Evolutionary conservation across 345 rosid species (phyloP), one percentile per base, ranked within the genome.

Genomic region (Murraya koenigii): DNA sequence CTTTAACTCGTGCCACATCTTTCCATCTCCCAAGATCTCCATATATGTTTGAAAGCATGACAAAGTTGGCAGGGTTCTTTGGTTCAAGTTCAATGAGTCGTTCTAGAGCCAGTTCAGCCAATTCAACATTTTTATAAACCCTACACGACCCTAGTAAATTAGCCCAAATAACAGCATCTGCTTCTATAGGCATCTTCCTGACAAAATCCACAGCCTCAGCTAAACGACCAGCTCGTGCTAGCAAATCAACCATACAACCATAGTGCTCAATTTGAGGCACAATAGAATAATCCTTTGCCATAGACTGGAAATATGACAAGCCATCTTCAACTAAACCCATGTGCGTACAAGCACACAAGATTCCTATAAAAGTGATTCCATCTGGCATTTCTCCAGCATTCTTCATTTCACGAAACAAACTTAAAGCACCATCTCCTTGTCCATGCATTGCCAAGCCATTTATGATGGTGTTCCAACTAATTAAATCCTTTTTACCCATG

Each of bases 111-210:
- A 89, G 73, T 75, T 93, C 98, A 1, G 93, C 98, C 72, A 89
- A 70, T 30, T 90, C 90, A 71, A 90, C 86, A n/a, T 90, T 92
- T 84, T 90, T 93, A 66, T 92, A 84, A 59, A 87, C 84, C 84
- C 92, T 90, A 14, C 90, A 93, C 62, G 97, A 92, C 75, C 95
- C 93, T 14, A 95, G 94, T 76, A 95, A 56, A 36, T 93, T 78
- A 26, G 92, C 88, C 98, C 98, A 93, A 78, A 95, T 92, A 77
- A 95, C 87, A 69, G 91, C 90, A 87, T 93, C 94, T 1, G 98
- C 90, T 83, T 90, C 77, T 61, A 78, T 82, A 0, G 94, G 93
- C 98, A 93, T 92, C 78, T 72, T 84, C 41, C 52, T 78, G 41
- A 93, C 82, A 83, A 92, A 89, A 75, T 93, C 92, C 78, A 92